Base-by-base conservation (phyloP, 441 rosid species). In the Mallotus repandus region DNA sequence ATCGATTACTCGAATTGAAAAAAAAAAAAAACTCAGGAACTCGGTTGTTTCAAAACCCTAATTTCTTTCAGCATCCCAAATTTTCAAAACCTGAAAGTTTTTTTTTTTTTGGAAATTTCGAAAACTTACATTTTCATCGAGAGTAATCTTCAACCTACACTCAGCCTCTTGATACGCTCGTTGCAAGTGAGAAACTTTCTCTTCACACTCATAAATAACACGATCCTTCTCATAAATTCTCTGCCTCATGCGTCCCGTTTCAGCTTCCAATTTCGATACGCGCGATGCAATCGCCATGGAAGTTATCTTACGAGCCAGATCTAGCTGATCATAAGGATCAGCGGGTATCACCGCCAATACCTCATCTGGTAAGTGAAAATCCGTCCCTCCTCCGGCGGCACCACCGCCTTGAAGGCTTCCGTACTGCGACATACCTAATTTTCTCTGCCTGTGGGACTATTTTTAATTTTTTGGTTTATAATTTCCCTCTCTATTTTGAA, bases 231-330 rank as follows among this genome's bases (percentile, higher is more conserved):
- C 94, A 35, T 75, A 32, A 66, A 87, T 72, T 77, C 74, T 83
- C 71, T 89, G 88, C 68, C 77, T 79, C 85, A 87, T 82, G 65
- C 77, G 84, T 38, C 83, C 85, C 58, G 77, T 78, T 74, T 92
- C 94, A n/a, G 87, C 77, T 81, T 89, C 92, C 79, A 93, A 83
- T 63, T 86, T 86, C 71, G 95, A 86, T 62, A 91, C 91, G 68
- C 97, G 87, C 64, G 94, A 87, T 50, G 97, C 92, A 49, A 91
- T 91, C 15, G 97, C 98, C 92, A 93, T 84, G 53, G 98, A 91
- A 9, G 98, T 93, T 41, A 89, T 91, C 88, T 89, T 91, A 69
- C 92, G 90, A 25, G 97, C 97, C 76, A 93, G 88, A 88, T 93
- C 95, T 80, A 93, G 85, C 84, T 93, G 97, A 66, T 91, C 94